Conservation (phyloP, 2,329 filamentous ascomycete genomes). For the Akanthomyces uredinophilus region DNA sequence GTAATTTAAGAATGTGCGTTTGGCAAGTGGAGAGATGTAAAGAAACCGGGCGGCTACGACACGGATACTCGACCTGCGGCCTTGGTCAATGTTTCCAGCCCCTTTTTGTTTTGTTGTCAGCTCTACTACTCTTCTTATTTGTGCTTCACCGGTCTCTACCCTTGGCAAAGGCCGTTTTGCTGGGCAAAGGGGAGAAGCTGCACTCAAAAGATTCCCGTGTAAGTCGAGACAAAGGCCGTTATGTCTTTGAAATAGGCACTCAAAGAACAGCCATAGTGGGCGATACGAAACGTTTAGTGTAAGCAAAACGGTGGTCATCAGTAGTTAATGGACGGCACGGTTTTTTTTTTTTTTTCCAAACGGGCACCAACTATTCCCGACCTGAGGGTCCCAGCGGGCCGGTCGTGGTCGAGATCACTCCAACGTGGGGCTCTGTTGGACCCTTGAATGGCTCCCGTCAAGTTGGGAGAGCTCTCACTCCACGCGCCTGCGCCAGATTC, state of each 20-base stretch:
- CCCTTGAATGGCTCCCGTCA: neutral
- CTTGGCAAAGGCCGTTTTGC: neutral
- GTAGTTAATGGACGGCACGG: neutral
- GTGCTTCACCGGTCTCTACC: too few species aligned
- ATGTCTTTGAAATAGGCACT: neutral
- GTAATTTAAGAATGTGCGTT: too few species aligned
- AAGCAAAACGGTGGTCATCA: neutral
- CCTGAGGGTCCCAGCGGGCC: neutral
- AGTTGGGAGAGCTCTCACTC: neutral
- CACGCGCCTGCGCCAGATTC: neutral
- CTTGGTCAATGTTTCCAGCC: too few species aligned
- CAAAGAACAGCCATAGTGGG: neutral
- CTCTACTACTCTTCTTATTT: neutral
- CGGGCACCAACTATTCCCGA: neutral
- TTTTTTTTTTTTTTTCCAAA: neutral
- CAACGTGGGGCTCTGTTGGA: conserved; percentile 7
- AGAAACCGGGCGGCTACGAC: too few species aligned
- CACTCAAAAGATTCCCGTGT: neutral
- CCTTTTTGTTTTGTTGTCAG: neutral
- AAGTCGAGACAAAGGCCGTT: neutral
- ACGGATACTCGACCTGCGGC: too few species aligned
- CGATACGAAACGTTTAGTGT: neutral
- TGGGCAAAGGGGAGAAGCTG: too few species aligned
- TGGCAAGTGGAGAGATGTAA: too few species aligned
- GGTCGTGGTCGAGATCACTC: neutral